Percentiles rank a stretch among this genome's conserved stretches.
phyloP scores from a whole-genome alignment of 2,329 filamentous ascomycete genomes.

The Penicillium fuscoglaucum region DNA sequence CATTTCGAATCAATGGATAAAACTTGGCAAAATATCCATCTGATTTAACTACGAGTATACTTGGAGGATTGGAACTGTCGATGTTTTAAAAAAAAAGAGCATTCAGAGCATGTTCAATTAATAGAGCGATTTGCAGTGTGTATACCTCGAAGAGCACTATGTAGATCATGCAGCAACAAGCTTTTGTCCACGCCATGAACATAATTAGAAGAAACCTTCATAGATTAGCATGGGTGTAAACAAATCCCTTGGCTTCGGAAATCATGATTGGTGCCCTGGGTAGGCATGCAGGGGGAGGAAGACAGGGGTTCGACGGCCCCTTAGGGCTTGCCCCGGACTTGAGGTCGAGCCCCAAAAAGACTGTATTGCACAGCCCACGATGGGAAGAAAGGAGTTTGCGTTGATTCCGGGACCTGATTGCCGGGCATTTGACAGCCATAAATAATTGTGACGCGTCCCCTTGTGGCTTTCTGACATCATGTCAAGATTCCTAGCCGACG shows the following conservation, averaged over 20 bases:
- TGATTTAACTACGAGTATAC: neutral
- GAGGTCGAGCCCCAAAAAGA: neutral
- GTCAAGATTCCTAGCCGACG: constrained; percentile 15
- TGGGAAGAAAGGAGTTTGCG: neutral
- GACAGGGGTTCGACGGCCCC: neutral
- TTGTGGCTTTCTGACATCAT: constrained; percentile 10
- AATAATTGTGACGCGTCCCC: constrained; percentile 1
- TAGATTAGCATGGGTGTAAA: neutral
- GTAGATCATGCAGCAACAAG: neutral
- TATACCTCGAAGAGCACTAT: neutral
- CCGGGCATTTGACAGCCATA: neutral
- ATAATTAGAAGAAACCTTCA: neutral
- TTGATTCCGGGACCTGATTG: neutral
- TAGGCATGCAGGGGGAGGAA: constrained; percentile 4
- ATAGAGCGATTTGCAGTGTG: neutral
- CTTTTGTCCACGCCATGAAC: neutral
- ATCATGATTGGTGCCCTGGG: neutral
- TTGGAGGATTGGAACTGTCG: neutral
- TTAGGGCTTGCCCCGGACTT: neutral
- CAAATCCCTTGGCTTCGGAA: neutral
- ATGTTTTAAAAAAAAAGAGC: neutral
- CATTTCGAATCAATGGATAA: neutral
- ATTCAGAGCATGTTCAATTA: neutral
- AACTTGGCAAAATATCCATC: too few species aligned
- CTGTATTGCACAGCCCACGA: neutral